Base-by-base conservation (phyloP, 305 asterid genomes). In the Fraxinus sp. region DNA sequence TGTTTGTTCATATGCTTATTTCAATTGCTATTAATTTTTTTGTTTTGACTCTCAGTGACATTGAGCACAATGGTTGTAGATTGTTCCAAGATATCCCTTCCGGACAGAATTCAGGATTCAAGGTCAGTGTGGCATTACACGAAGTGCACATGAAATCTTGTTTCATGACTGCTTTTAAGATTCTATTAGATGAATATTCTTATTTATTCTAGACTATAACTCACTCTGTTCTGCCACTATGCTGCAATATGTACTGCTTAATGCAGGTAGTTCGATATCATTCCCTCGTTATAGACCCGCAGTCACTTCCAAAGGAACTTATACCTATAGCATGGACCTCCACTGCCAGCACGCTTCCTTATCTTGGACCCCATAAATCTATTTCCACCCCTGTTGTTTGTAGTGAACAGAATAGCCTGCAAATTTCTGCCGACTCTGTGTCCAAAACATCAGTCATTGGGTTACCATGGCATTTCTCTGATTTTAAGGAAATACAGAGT, bases 321-420 rank as follows among this genome's bases (percentile, higher is more conserved):
- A 82, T 94, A 82, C 98, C 99, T 68, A 93, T 94, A 84, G 99
- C 99, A 36, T 96, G 99, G 99, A 93, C 98, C 24, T 89, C 93
- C 35, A 84, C 93, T 76, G 30, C 89, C 7, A 87, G 87, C 41
- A 93, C 94, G n/a, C 87, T 80, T 82, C 94, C 98, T 10, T 94
- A 86, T 87, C 88, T 83, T 66, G 93, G 90, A 80, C 79, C 37
- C 76, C 86, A 82, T 81, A 74, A 85, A 79, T 71, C 89, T 36
- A 83, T 84, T 86, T 84, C 89, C 7, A 71, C 80, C 64, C n/a
- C 68, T 41, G 87, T 88, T 76, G 91, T 85, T 74, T 89, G 78
- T 86, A 91, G 84, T 52, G 85, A 87, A 76, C 91, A 78, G 49
- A 82, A 81, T 49, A 80, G 81, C 77, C 77, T 79, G 24, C 78